phyloP scores from a whole-genome alignment of 1,139 yeast species.

The Wickerhamiella infanticola region DNA sequence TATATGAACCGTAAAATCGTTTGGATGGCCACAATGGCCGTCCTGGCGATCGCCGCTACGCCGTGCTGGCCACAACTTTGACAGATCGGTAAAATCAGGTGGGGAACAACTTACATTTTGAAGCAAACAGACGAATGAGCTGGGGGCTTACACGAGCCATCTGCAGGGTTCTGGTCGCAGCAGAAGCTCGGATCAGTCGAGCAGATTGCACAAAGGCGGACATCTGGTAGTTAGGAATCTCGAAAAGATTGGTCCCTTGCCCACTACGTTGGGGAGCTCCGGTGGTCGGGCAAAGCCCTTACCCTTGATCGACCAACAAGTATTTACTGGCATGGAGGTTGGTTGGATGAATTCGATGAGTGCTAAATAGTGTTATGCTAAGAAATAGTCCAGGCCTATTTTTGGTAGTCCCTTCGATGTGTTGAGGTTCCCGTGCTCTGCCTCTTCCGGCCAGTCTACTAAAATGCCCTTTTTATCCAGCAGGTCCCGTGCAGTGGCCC shows the following conservation, averaged over 20 bases:
- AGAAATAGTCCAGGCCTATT: background rate
- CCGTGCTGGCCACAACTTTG: slow-evolving; percentile 6
- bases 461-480: slow-evolving; percentile 34
- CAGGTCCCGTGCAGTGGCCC: slow-evolving; percentile 83
- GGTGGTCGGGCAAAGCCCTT: background rate
- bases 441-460: slow-evolving; percentile 46
- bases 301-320: background rate
- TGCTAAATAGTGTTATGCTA: slow-evolving; percentile 5
- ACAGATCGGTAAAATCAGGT: background rate
- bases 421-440: background rate
- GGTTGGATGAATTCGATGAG: background rate
- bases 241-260: background rate
- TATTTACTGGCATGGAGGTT: background rate
- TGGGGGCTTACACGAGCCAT: slow-evolving; percentile 1
- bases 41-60: background rate
- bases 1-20: too few relatives aligned
- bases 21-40: background rate
- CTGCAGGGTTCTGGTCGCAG: background rate
- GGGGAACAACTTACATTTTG: slow-evolving; percentile 8
- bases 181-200: slow-evolving; percentile 4
- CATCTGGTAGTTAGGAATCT: background rate
- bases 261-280: background rate
- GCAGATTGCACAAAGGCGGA: slow-evolving; percentile 5
- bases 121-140: slow-evolving; percentile 13
- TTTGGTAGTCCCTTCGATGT: background rate